These are phyloP conservation scores for Fraxinus sp. DNA, from an alignment of 305 asterid species.

Conservation along the genomic window DNA sequence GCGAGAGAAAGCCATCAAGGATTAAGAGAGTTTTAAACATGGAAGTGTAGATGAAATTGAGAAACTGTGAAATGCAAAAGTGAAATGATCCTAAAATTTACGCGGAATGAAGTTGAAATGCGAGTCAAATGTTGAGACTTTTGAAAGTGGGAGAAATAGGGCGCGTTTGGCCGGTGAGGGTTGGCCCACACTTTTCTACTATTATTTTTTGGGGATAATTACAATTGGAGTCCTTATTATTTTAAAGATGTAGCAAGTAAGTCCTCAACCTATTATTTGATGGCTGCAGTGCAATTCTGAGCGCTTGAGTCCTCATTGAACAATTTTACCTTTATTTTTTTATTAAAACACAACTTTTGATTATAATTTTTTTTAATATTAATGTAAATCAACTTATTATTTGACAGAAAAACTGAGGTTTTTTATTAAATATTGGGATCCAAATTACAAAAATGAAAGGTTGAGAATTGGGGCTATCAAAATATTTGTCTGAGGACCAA, in stretches of 20 bases:
- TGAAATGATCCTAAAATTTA: slow-evolving; percentile 37
- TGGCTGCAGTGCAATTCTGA: too few relatives aligned
- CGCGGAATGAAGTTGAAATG: slow-evolving; percentile 31
- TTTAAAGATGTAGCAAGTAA: not conserved
- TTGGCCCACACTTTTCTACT: not conserved
- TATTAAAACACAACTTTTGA: too few relatives aligned
- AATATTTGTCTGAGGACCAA: too few relatives aligned
- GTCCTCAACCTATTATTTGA: not conserved
- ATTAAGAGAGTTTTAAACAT: not conserved
- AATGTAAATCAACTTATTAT: too few relatives aligned
- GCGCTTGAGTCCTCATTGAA: not conserved
- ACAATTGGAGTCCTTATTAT: not conserved
- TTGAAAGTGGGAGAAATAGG: slow-evolving; percentile 10
- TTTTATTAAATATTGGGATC: too few relatives aligned
- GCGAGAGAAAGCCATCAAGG: not conserved
- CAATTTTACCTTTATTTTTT: too few relatives aligned
- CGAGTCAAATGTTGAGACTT: not conserved
- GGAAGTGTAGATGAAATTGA: slow-evolving; percentile 26
- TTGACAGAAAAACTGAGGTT: too few relatives aligned
- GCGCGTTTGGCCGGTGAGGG: slow-evolving; percentile 5
- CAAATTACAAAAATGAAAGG: too few relatives aligned
- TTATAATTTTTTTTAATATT: too few relatives aligned
- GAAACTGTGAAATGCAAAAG: slow-evolving; percentile 1
- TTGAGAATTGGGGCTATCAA: too few relatives aligned
- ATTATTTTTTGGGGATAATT: not conserved